Evolutionary conservation across 768 basidiomycete genomes (phyloP).

Genomic region (Gyrodon lividus): DNA sequence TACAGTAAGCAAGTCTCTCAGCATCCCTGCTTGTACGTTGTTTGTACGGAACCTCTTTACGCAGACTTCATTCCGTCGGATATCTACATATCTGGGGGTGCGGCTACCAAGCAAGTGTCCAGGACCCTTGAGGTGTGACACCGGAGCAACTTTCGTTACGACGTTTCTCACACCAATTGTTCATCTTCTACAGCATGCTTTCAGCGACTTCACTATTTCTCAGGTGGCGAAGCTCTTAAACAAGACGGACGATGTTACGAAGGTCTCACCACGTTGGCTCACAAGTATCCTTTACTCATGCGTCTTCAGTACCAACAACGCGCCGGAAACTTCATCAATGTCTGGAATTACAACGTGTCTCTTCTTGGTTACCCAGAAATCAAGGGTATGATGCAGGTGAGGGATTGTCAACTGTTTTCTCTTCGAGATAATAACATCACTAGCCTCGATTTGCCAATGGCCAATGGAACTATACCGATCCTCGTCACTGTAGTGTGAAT

Average conservation of each 20-base stretch:
- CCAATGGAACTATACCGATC: slow-evolving; percentile 63
- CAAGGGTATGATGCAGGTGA: slow-evolving; percentile 61
- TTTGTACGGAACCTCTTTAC: not conserved
- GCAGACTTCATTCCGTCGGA: slow-evolving; percentile 34
- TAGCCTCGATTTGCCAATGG: slow-evolving; percentile 58
- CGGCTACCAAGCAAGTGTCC: slow-evolving; percentile 62
- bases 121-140: slow-evolving; percentile 53
- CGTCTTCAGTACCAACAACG: slow-evolving; percentile 48
- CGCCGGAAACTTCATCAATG: slow-evolving; percentile 55
- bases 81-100: slow-evolving; percentile 41
- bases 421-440: not conserved
- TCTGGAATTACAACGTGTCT: slow-evolving; percentile 57
- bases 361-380: slow-evolving; percentile 48
- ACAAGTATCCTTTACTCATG: not conserved
- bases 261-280: slow-evolving; percentile 36
- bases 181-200: slow-evolving; percentile 46
- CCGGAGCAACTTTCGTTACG: not conserved
- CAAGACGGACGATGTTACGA: slow-evolving; percentile 46
- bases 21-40: not conserved
- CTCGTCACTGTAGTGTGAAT: slow-evolving; percentile 63
- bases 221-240: slow-evolving; percentile 60
- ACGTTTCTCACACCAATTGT: not conserved
- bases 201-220: slow-evolving; percentile 62
- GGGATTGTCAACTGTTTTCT: not conserved
- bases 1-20: slow-evolving; percentile 34